Evolutionary conservation across 2,329 filamentous ascomycete genomes (phyloP), one percentile per base, ranked within the genome.

Genomic region (Falciphora oryzae): DNA sequence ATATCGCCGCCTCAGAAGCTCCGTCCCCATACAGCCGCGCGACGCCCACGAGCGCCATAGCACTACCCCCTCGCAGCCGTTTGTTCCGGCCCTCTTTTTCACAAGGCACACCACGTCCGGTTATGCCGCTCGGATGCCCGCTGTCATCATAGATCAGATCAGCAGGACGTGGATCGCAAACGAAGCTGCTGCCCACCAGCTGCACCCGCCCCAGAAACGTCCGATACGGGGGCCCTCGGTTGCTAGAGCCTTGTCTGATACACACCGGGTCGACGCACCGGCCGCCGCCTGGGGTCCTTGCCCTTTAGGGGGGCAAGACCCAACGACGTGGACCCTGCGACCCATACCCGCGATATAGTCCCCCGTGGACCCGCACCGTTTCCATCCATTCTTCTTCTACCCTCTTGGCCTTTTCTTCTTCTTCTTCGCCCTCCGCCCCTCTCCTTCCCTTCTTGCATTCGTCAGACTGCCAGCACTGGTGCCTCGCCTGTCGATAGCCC

Each of bases 81-180:
- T 58, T 18, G 25, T 63, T 25, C 32, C 27, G 44, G 38, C 31
- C 38, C 50, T 65, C 25, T 31, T 59, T 32, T 32, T 44, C 31
- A 60, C 53, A 57, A 66, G 70, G 74, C 71, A 73, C 72, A 74
- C 67, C 72, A 74, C 67, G 25, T 70, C 75, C 31, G 50, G 53
- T 71, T 71, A 80, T 81, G 78, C 75, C 78, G 81, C 77, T 78
- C 81, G 79, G 75, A 84, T 85, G 83, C 82, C 77, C 73, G 76
- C 80, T 75, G 77, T 78, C 74, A 77, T 77, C 70, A 80, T 81
- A 82, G 79, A 83, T 78, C 79, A 76, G 76, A 81, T 80, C 70
- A 74, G 74, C 70, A 78, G 79, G 77, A 79, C 78, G 68, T 82
- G 80, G 80, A 79, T 79, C 73, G 77, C 79, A 72, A 77, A 78